Base-by-base conservation (phyloP, 371 early-diverging fungal genomes). In the Amoeboaphelidium occidentale region DNA sequence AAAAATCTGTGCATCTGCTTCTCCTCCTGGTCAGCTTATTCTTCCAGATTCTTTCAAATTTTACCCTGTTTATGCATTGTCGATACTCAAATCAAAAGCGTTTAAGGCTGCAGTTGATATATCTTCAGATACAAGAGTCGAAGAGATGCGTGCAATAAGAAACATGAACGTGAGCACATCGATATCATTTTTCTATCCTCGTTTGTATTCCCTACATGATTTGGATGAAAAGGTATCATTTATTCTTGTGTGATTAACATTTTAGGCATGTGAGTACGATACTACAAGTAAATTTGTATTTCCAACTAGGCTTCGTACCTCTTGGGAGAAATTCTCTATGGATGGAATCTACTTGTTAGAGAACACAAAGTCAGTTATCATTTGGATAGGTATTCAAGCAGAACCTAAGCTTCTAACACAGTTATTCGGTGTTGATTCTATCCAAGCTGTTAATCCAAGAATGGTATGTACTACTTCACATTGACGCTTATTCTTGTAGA, bases 21-120 rank as follows among this genome's bases (percentile, higher is more conserved):
- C 84, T 4, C 74, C 85, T 1, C 76, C 89, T 3, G 91, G 91
- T 25, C 94, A 93, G 67, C 69, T 96, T 4, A 91, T 96, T 48
- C 64, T 96, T 45, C 96, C 97, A 4, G 97, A 96, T 57, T 75
- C 86, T 0, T 88, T 80, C 67, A 96, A 96, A 63, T 67, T 94
- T 50, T 70, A 82, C 49, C 96, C 97, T n/a, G 65, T 94, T 27
- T 90, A 81, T 64, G 65, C 77, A 2, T 72, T 91, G 39, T 66
- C 84, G 20, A 56, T 96, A 48, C 71, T 84, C 23, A 92, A 92
- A 55, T 72, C 73, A 43, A 65, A 63, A 20, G 74, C 79, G 0
- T 64, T 92, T 49, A 73, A 84, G 42, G 66, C 62, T 48, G 78
- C 79, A 65, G 45, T 56, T 53, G 43, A 64, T 59, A 67, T 52